Evolutionary conservation across 805 yeast species (phyloP).

Genomic region (Schwanniomyces pseudopolymorphus): DNA sequence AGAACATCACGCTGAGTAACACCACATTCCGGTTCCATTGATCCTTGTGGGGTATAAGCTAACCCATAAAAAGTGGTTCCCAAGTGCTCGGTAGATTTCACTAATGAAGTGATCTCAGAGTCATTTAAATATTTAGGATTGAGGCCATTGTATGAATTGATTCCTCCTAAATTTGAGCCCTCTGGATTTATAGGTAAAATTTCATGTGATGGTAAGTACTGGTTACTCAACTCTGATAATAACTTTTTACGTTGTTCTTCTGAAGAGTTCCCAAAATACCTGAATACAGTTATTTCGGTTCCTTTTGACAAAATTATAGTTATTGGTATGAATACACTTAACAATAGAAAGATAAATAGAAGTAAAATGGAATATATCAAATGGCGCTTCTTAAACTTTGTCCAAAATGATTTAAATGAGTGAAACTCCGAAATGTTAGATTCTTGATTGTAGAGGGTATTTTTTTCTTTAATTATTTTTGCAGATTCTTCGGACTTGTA

Average conservation of each 20-base stretch:
- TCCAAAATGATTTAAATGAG: neutral
- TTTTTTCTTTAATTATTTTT: neutral
- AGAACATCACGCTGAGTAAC: constrained; percentile 46
- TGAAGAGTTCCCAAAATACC: constrained; percentile 25
- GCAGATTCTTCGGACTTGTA: neutral
- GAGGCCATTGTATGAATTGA: constrained; percentile 21
- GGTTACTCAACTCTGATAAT: neutral
- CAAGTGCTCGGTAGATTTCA: constrained; percentile 31
- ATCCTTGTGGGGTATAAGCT: constrained; percentile 58
- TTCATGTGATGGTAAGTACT: neutral
- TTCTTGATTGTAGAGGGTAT: neutral
- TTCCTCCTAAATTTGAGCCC: constrained; percentile 9
- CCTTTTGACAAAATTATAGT: constrained; percentile 29
- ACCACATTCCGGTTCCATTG: constrained; percentile 56
- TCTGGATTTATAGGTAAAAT: neutral
- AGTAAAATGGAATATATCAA: constrained; percentile 5
- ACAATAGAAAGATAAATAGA: constrained; percentile 10
- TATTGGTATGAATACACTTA: constrained; percentile 19
- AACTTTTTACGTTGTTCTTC: neutral
- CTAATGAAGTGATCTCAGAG: constrained; percentile 31
- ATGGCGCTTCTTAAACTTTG: neutral
- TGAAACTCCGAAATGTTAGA: neutral
- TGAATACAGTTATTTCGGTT: constrained; percentile 21
- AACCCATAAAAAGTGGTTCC: constrained; percentile 50
- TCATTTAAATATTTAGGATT: constrained; percentile 31